Evolutionary conservation across 2,329 filamentous ascomycete genomes (phyloP).

Genomic region (Penicillium oxalicum): DNA sequence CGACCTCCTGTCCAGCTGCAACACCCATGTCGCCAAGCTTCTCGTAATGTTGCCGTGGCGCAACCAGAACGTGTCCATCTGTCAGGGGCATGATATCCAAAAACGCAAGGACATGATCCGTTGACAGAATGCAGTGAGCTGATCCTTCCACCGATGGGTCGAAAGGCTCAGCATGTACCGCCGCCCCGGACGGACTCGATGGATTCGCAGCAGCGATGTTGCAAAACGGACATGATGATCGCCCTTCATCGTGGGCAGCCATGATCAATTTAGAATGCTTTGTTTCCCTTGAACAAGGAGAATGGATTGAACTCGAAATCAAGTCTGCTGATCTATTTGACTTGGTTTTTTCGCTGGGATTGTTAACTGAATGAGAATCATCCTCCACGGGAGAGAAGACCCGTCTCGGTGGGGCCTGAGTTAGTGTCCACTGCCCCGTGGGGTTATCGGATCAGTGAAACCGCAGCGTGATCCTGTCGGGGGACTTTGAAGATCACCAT

Average conservation of each 20-base stretch:
- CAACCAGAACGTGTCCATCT: slow-evolving; percentile 74
- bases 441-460: no score
- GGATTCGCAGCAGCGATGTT: slow-evolving; percentile 50
- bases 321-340: no score
- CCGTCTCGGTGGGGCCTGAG: no score
- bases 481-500: no score
- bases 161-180: slow-evolving; percentile 16
- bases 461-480: no score
- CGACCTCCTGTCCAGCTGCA: slow-evolving; percentile 60
- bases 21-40: slow-evolving; percentile 68
- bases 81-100: slow-evolving; percentile 89
- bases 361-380: no score
- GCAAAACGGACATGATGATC: slow-evolving; percentile 51
- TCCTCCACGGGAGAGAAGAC: no score
- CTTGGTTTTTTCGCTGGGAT: no score
- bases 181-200: slow-evolving; percentile 25
- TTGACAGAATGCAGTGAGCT: slow-evolving; percentile 65
- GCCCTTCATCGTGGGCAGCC: slow-evolving; percentile 1
- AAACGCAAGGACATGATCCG: slow-evolving; percentile 73
- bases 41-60: slow-evolving; percentile 67
- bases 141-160: slow-evolving; percentile 12
- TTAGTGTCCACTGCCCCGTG: no score
- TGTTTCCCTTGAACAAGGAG: no score
- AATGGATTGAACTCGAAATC: no score
- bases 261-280: slow-evolving; percentile 5